Evolutionary conservation across 176 grass and related monocot species (phyloP).

Genomic region (Aechmea fasciata): DNA sequence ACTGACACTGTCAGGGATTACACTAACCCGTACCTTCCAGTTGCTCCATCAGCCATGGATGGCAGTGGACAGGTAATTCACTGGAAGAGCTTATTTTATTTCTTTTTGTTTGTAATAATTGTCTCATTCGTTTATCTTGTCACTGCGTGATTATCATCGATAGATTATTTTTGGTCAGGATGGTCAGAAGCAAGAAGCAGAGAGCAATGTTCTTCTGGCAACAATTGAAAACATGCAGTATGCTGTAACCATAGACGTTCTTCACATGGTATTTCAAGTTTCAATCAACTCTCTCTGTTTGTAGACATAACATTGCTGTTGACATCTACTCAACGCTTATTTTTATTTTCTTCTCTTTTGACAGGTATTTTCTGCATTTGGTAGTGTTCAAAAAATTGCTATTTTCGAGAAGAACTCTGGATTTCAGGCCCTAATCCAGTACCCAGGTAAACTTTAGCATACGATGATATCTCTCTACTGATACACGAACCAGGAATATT

Average conservation of each 20-base stretch:
- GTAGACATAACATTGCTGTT: conserved; percentile 4
- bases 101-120: neutral
- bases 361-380: conserved; percentile 90
- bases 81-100: conserved; percentile 13
- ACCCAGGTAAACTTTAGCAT: conserved; percentile 45
- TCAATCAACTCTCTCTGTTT: neutral
- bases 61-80: conserved; percentile 61
- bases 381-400: conserved; percentile 89
- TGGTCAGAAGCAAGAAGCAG: conserved; percentile 65
- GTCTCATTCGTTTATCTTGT: conserved; percentile 14
- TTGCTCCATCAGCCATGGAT: conserved; percentile 79
- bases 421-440: conserved; percentile 91
- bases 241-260: conserved; percentile 79
- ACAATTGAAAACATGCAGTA: conserved; percentile 97
- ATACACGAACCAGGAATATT: too few relatives aligned
- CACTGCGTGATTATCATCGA: conserved; percentile 11
- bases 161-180: conserved; percentile 66
- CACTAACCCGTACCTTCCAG: conserved; percentile 93
- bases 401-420: conserved; percentile 95
- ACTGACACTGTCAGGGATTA: conserved; percentile 59
- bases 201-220: conserved; percentile 92
- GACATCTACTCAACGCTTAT: neutral
- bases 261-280: conserved; percentile 51
- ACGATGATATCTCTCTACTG: too few relatives aligned
- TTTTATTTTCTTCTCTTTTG: conserved; percentile 21